Evolutionary conservation across 1,284 basidiomycete species (phyloP).

Genomic region (Pseudozyma tsukubaensis): DNA sequence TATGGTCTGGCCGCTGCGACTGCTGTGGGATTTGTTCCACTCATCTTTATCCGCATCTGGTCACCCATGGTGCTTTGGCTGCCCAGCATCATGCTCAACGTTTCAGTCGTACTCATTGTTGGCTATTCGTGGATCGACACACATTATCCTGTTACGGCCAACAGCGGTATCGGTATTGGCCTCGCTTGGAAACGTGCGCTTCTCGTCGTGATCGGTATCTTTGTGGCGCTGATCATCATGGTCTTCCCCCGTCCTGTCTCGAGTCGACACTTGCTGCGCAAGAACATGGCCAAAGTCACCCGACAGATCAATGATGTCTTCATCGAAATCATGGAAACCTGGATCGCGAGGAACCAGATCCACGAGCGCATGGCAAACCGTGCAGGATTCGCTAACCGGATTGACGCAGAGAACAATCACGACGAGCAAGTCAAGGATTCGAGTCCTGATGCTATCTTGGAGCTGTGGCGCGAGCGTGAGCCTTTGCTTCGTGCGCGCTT

Average conservation of each 20-base stretch:
- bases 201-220: conserved; percentile 64
- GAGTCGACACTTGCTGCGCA: conserved; percentile 72
- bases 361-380: conserved; percentile 70
- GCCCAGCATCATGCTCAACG: conserved; percentile 77
- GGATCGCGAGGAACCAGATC: conserved; percentile 66
- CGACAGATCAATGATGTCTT: conserved; percentile 41
- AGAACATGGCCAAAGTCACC: conserved; percentile 70
- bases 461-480: conserved; percentile 29
- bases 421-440: conserved; percentile 32
- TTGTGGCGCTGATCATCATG: conserved; percentile 60
- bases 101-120: conserved; percentile 73
- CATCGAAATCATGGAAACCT: conserved; percentile 35
- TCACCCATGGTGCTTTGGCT: conserved; percentile 80
- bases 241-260: conserved; percentile 71
- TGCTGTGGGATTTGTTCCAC: conserved; percentile 77
- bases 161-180: conserved; percentile 69
- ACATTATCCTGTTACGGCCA: conserved; percentile 50
- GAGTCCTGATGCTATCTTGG: conserved; percentile 30
- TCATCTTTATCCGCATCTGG: conserved; percentile 75
- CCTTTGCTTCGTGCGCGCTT: conserved; percentile 64
- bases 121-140: conserved; percentile 60
- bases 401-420: conserved; percentile 70
- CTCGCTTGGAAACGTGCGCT: conserved; percentile 71
- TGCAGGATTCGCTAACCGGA: conserved; percentile 70
- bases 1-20: conserved; percentile 80